These are phyloP conservation scores for Fomitopsis schrenkii DNA, from an alignment of 1,284 basidiomycete species.

Conservation along the genomic window DNA sequence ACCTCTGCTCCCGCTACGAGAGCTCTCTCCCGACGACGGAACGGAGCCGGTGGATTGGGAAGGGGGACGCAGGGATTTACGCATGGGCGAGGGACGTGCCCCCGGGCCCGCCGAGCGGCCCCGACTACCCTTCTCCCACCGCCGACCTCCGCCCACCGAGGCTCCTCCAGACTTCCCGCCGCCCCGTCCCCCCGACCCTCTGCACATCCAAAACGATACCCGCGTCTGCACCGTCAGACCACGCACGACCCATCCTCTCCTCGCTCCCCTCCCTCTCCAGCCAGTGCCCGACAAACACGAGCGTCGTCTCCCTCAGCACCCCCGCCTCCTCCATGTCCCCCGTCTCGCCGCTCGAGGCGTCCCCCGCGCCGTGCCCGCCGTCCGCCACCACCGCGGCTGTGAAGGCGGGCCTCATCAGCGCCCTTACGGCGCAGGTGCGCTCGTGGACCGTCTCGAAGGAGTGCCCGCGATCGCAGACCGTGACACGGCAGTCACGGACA, in stretches of 20 bases:
- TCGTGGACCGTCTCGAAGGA: slow-evolving; percentile 17
- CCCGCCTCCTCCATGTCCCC: slow-evolving; percentile 26
- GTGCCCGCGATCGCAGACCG: slow-evolving; percentile 14
- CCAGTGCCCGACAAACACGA: slow-evolving; percentile 23
- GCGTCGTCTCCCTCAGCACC: slow-evolving; percentile 20
- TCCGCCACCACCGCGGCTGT: slow-evolving; percentile 13
- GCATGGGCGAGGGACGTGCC: slow-evolving; percentile 31
- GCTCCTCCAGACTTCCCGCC: slow-evolving; percentile 34
- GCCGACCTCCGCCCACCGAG: slow-evolving; percentile 33
- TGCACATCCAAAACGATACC: slow-evolving; percentile 35
- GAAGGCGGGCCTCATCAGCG: slow-evolving; percentile 15
- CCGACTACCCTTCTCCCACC: slow-evolving; percentile 16
- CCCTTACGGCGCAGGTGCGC: slow-evolving; percentile 21
- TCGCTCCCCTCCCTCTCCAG: slow-evolving; percentile 24
- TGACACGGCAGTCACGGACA: slow-evolving; percentile 12
- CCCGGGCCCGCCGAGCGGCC: slow-evolving; percentile 23
- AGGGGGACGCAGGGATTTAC: slow-evolving; percentile 29
- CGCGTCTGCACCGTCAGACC: slow-evolving; percentile 21
- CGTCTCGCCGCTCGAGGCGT: slow-evolving; percentile 14
- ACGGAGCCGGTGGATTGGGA: slow-evolving; percentile 25
- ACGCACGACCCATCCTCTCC: slow-evolving; percentile 28
- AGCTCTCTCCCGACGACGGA: slow-evolving; percentile 7
- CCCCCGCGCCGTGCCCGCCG: slow-evolving; percentile 15
- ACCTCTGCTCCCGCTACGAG: slow-evolving; percentile 5
- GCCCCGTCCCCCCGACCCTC: slow-evolving; percentile 41